Base-by-base conservation (phyloP, 2,329 filamentous ascomycete species). In the Fusarium algeriense region DNA sequence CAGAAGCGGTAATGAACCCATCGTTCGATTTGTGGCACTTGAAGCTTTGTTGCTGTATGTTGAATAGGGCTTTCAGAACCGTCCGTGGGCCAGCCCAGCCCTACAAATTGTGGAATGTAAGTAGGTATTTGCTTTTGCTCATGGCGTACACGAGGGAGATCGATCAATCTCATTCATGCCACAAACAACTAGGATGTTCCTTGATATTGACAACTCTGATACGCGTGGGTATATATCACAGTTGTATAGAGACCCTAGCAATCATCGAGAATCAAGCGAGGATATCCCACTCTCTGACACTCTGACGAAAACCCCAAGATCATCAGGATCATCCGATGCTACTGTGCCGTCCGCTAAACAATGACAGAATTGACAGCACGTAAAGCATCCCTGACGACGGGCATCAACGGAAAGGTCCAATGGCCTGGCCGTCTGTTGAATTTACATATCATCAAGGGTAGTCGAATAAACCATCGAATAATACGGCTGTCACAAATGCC, bases 11-110 rank as follows among this genome's bases (percentile, higher is more conserved):
- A 69, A 48, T 30, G 28, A 57, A 49, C 45, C 32, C 37, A 68
- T 70, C 46, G 64, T 49, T 54, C 52, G 55, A 71, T 64, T 72
- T 72, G 69, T 69, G 69, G 69, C 35, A 66, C 50, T 66, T 53
- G 43, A 70, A 50, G 48, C 32, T 19, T 50, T 35, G 48, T 35
- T 50, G 32, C 20, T 19, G 15, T 20, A n/a, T 40, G 37, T 40
- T n/a, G 11, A n/a, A 26, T 50, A n/a, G 20, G 35, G 32, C 48
- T 9, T 26, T 23, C 20, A n/a, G 20, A n/a, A 11, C 20, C 19
- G 20, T 50, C 30, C 34, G 64, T 50, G 58, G 60, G 43, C 55
- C 64, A 69, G 65, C 69, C 60, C 60, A 69, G 49, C 64, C 64
- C 50, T 67, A 61, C 41, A 54, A 55, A 32, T 34, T 41, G 20